Conservation (phyloP, 2,329 filamentous ascomycete species). For the Fusarium xyrophilum region DNA sequence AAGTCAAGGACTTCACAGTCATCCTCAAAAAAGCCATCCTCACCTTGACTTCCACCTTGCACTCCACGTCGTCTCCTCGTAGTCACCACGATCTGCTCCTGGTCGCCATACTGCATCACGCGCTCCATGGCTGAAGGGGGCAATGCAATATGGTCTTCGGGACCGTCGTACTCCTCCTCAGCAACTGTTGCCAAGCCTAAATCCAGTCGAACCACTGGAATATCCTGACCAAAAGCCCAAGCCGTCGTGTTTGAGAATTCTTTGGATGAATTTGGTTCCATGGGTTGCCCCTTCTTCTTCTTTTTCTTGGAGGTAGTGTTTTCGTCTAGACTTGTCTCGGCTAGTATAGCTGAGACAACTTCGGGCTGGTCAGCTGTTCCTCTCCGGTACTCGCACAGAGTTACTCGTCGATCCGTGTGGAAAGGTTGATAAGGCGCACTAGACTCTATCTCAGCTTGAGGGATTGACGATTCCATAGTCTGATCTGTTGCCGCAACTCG, state of each 20-base stretch:
- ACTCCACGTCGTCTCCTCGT: slow-evolving; percentile 71
- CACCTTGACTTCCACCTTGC: slow-evolving; percentile 59
- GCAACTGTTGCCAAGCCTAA: slow-evolving; percentile 54
- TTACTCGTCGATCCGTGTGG: slow-evolving; percentile 86
- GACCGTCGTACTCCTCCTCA: slow-evolving; percentile 60
- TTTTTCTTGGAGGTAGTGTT: slow-evolving; percentile 47
- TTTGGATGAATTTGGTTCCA: slow-evolving; percentile 21
- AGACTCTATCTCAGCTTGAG: slow-evolving; percentile 89
- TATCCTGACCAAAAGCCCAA: slow-evolving; percentile 68
- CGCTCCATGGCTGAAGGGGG: slow-evolving; percentile 70
- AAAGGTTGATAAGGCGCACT: slow-evolving; percentile 96
- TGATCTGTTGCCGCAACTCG: slow-evolving; percentile 48
- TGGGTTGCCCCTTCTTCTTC: slow-evolving; percentile 46
- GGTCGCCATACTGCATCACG: slow-evolving; percentile 65
- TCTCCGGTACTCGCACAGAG: slow-evolving; percentile 70
- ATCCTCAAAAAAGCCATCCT: slow-evolving; percentile 88
- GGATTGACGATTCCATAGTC: slow-evolving; percentile 68
- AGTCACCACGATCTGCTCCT: slow-evolving; percentile 83
- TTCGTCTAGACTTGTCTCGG: slow-evolving; percentile 52
- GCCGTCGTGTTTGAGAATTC: slow-evolving; percentile 35
- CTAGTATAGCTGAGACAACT: slow-evolving; percentile 50
- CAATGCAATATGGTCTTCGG: slow-evolving; percentile 65
- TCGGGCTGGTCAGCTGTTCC: slow-evolving; percentile 46
- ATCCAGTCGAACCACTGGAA: slow-evolving; percentile 60
- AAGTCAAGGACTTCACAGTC: slow-evolving; percentile 92